Base-by-base conservation (phyloP, 345 rosid species). In the Tarenaya hassleriana region DNA sequence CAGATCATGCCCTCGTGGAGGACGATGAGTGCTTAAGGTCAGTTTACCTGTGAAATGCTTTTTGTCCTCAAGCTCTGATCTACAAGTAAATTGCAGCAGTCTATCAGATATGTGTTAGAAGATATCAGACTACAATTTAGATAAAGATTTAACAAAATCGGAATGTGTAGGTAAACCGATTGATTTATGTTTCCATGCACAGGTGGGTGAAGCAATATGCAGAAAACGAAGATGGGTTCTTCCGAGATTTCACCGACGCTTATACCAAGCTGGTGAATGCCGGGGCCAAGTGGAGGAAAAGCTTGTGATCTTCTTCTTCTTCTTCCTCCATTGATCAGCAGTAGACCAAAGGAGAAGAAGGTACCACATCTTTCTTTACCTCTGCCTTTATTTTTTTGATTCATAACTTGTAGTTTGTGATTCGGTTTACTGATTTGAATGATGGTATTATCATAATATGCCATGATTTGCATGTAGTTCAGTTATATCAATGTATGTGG, bases 21-120 rank as follows among this genome's bases (percentile, higher is more conserved):
- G 96, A 91, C 53, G 72, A 68, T 33, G 92, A 84, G 57, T 87
- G 98, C 72, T 62, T 82, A 72, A 84, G 96, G 98, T 91, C 64
- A 4, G 46, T 24, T 51, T 2, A 40, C 19, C 40, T 33, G 9
- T 12, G 31, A 39, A 14, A 24, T n/a, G 15, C 19, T 15, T 31
- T 17, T 18, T n/a, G n/a, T n/a, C n/a, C 14, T 44, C 21, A 52
- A 61, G 46, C 45, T 24, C 10, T 35, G 29, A 24, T 24, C 29
- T 52, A 14, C 1, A 46, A 59, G 49, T 13, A 39, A 15, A 58
- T 34, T 49, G 17, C 11, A 35, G 42, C 18, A 32, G 24, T 40
- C 37, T 27, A 27, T 1, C 40, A 47, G 48, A 58, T 11, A 9
- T 24, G 29, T 24, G 29, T 24, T 24, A 24, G 29, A 24, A 24